phyloP scores from a whole-genome alignment of 176 grass and related monocot species.

The Urochloa ruziziensis region DNA sequence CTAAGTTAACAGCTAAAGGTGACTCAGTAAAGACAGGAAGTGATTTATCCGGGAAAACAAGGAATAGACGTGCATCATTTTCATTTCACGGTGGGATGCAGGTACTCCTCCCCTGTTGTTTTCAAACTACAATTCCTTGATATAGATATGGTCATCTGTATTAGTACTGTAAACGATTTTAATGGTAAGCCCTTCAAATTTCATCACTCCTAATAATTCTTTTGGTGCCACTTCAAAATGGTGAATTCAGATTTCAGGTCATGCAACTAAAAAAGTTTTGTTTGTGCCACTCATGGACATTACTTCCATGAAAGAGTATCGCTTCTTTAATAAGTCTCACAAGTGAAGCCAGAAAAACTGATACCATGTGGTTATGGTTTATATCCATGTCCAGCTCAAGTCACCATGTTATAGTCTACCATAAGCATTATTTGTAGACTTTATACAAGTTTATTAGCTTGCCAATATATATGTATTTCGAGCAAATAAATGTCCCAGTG shows the following conservation, averaged over 20 bases:
- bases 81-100: constrained; percentile 98
- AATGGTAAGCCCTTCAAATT: background rate
- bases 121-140: background rate
- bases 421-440: background rate
- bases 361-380: constrained; percentile 2
- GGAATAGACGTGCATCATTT: constrained; percentile 76
- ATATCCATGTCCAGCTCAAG: constrained; percentile 2
- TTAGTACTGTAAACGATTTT: constrained; percentile 16
- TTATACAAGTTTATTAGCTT: background rate
- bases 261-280: background rate
- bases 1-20: constrained; percentile 66
- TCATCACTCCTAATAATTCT: background rate
- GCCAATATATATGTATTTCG: background rate
- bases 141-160: background rate
- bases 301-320: background rate
- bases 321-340: constrained; percentile 18
- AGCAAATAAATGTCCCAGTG: background rate
- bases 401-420: background rate
- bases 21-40: constrained; percentile 40
- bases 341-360: background rate
- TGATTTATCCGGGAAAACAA: constrained; percentile 54
- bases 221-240: background rate
- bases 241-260: background rate
- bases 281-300: constrained; percentile 3
- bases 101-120: constrained; percentile 37